A percentile compares a stretch with the other conserved stretches of the same genome.
These are phyloP conservation scores for Erodium chrysanthum DNA, from an alignment of 441 rosid genomes.

Conservation along the genomic window DNA sequence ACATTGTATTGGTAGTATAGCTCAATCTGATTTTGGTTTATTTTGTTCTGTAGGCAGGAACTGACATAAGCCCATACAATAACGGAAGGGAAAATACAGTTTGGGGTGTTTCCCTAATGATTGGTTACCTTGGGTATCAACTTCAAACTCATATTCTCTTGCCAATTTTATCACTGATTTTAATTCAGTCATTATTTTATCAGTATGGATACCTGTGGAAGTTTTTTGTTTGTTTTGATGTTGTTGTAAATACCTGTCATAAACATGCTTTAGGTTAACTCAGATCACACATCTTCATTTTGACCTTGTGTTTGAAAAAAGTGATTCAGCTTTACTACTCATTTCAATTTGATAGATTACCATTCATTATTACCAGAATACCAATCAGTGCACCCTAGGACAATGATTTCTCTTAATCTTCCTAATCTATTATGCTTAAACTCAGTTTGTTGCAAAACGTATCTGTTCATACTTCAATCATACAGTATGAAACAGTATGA, in stretches of 20 bases:
- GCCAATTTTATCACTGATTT: neutral
- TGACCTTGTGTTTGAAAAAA: neutral
- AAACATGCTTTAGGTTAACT: neutral
- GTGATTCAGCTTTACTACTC: neutral
- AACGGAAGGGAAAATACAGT: conserved; percentile 88
- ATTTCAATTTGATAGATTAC: neutral
- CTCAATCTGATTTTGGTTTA: conserved; percentile 2
- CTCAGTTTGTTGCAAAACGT: neutral
- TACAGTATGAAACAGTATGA: neutral
- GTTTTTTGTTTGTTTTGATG: too few relatives aligned
- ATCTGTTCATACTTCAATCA: neutral
- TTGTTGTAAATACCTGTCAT: neutral
- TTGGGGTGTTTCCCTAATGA: conserved; percentile 88
- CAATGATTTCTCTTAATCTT: neutral
- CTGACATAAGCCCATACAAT: conserved; percentile 67
- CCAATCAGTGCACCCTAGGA: neutral
- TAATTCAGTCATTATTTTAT: neutral
- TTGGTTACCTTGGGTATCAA: conserved; percentile 84
- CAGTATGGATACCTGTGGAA: neutral
- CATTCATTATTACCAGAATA: neutral
- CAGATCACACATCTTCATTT: neutral
- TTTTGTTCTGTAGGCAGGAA: conserved; percentile 45
- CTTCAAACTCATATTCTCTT: conserved; percentile 18
- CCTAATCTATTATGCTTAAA: neutral
- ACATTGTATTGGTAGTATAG: neutral